Evolutionary conservation across 1,284 basidiomycete species (phyloP).

Genomic region (Tilletiaria anomala): DNA sequence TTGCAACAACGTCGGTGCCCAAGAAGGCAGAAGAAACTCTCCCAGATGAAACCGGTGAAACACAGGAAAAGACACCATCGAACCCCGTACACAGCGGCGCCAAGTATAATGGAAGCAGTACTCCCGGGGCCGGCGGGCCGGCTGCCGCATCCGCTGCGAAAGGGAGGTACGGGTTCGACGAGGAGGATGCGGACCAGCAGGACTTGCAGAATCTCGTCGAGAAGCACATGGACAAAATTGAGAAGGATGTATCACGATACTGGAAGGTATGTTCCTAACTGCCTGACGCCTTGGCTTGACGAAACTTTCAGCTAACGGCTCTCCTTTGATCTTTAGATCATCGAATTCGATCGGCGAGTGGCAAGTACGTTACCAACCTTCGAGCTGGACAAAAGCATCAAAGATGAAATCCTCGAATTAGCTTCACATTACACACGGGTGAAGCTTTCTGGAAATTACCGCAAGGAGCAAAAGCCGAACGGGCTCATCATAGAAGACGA

Average conservation of each 20-base stretch:
- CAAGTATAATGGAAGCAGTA: background rate
- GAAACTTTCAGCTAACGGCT: background rate
- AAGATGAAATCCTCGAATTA: constrained; percentile 9
- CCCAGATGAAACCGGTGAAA: no score
- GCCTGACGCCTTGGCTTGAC: background rate
- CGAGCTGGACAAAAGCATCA: constrained; percentile 47
- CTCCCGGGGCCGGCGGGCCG: background rate
- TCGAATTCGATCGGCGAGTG: constrained; percentile 69
- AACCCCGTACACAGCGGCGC: constrained; percentile 3
- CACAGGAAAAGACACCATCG: constrained; percentile 6
- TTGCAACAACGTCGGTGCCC: constrained; percentile 51
- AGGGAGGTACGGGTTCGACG: constrained; percentile 9
- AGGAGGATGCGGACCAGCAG: constrained; percentile 29
- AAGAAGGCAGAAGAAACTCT: constrained; percentile 48
- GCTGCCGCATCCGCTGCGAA: background rate
- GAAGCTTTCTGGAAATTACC: background rate
- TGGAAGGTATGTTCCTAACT: constrained; percentile 44
- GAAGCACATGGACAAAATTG: constrained; percentile 67
- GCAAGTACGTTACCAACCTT: constrained; percentile 55
- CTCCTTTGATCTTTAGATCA: constrained; percentile 46
- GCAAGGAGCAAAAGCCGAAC: background rate
- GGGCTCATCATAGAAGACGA: background rate
- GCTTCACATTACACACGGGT: background rate
- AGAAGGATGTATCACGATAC: constrained; percentile 67
- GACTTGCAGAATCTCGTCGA: constrained; percentile 45